A percentile compares a stretch with the other conserved stretches of the same genome.
Evolutionary conservation across 768 basidiomycete species (phyloP).

Genomic region (Naematelia encephala): DNA sequence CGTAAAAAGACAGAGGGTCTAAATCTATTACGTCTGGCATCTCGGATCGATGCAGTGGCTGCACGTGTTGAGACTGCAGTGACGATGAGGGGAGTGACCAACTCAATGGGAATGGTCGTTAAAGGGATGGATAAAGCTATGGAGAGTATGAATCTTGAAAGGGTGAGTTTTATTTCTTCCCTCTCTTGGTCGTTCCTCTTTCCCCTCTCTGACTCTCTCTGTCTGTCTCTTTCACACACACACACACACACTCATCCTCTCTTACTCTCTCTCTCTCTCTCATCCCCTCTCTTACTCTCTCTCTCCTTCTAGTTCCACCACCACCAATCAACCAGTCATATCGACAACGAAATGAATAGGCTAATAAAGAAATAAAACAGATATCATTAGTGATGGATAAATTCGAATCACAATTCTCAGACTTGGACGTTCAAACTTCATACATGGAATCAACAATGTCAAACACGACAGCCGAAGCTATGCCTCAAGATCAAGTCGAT

Average conservation of each 20-base stretch:
- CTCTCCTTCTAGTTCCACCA: too few relatives aligned
- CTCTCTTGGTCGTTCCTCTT: too few relatives aligned
- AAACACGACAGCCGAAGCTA: constrained; percentile 83
- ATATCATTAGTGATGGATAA: constrained; percentile 99
- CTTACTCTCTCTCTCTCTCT: not conserved
- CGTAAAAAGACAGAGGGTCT: constrained; percentile 94
- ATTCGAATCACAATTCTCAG: constrained; percentile 92
- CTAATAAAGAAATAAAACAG: constrained; percentile 53
- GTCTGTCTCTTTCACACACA: too few relatives aligned
- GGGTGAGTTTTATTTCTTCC: constrained; percentile 58
- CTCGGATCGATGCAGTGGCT: constrained; percentile 93
- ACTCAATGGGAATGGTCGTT: constrained; percentile 94
- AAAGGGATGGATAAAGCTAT: constrained; percentile 98
- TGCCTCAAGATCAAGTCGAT: constrained; percentile 97
- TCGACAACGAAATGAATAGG: not conserved
- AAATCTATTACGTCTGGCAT: constrained; percentile 83
- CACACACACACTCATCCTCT: too few relatives aligned
- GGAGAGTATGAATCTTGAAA: constrained; percentile 98
- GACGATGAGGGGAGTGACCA: constrained; percentile 88
- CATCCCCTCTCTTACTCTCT: too few relatives aligned
- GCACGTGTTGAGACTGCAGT: constrained; percentile 97
- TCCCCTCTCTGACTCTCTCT: too few relatives aligned
- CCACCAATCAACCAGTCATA: not conserved
- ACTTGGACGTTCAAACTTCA: constrained; percentile 94
- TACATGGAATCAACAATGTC: constrained; percentile 98